A percentile compares a stretch with the other conserved stretches of the same genome.
phyloP scores from a whole-genome alignment of 2,329 filamentous ascomycete species.

The Pseudofabraea citricarpa region DNA sequence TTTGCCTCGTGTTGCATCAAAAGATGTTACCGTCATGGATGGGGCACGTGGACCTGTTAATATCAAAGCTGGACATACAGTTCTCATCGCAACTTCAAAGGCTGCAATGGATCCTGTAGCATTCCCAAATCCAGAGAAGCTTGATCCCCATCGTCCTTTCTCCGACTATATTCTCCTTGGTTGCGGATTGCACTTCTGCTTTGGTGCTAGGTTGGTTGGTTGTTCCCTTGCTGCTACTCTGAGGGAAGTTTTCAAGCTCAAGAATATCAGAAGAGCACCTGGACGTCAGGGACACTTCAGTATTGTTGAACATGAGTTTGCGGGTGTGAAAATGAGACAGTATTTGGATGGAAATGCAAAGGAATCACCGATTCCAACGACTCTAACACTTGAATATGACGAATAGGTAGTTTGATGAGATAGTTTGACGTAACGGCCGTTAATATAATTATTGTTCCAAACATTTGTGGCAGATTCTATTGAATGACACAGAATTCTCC shows the following conservation, averaged over 20 bases:
- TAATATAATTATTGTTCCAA: too few relatives aligned
- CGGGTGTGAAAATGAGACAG: conserved; percentile 40
- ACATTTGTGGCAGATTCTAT: too few relatives aligned
- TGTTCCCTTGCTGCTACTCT: conserved; percentile 35
- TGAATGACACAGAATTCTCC: too few relatives aligned
- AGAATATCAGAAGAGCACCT: conserved; percentile 33
- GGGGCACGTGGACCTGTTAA: conserved; percentile 40
- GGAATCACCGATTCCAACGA: conserved; percentile 40
- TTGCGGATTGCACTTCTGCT: conserved; percentile 35
- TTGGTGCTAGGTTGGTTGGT: conserved; percentile 34
- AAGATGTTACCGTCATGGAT: conserved; percentile 36
- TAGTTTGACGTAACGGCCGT: too few relatives aligned
- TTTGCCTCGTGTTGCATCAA: conserved; percentile 43
- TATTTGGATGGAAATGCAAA: conserved; percentile 43
- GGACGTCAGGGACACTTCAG: conserved; percentile 35
- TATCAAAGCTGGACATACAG: conserved; percentile 38
- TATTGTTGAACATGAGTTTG: conserved; percentile 38
- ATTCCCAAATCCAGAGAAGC: conserved; percentile 34
- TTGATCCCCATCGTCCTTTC: conserved; percentile 37
- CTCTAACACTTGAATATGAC: conserved; percentile 37
- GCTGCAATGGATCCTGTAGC: conserved; percentile 34
- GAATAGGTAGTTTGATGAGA: conserved; percentile 18
- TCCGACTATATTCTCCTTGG: conserved; percentile 34
- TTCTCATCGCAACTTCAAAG: conserved; percentile 38
- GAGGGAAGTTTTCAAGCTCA: conserved; percentile 39